phyloP scores from a whole-genome alignment of 1,284 basidiomycete genomes.

The Kwoniella shivajii region DNA sequence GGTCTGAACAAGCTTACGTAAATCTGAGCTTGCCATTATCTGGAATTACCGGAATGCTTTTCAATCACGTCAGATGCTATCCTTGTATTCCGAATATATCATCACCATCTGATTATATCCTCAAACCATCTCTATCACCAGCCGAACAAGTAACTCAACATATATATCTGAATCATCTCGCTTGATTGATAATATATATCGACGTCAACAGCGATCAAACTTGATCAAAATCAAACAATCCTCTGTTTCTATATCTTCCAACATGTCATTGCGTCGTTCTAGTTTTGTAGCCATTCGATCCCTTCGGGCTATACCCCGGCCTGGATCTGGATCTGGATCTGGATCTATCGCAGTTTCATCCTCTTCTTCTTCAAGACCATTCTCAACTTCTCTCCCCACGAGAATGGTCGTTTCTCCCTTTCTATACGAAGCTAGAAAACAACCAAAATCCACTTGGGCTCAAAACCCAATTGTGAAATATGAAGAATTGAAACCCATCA shows the following conservation, averaged over 20 bases:
- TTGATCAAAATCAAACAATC: background rate
- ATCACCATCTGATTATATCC: background rate
- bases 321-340: too few species aligned
- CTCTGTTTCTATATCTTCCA: background rate
- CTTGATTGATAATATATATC: too few species aligned
- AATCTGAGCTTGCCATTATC: too few species aligned
- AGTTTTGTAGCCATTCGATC: background rate
- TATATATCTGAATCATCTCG: too few species aligned
- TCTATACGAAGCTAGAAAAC: slow-evolving; percentile 16
- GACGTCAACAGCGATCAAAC: too few species aligned
- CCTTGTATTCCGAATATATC: slow-evolving; percentile 1
- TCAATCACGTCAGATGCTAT: background rate
- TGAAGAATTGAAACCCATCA: slow-evolving; percentile 79
- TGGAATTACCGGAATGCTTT: too few species aligned
- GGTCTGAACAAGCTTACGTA: too few species aligned
- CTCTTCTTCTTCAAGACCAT: background rate
- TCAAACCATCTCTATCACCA: too few species aligned
- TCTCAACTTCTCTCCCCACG: slow-evolving; percentile 6
- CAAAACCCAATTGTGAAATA: slow-evolving; percentile 67
- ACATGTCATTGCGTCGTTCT: slow-evolving; percentile 11
- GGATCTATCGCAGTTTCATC: too few species aligned
- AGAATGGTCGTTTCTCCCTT: slow-evolving; percentile 20
- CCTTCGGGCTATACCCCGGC: slow-evolving; percentile 2
- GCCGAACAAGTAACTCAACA: too few species aligned
- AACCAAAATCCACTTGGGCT: slow-evolving; percentile 35